A percentile compares a stretch with the other conserved stretches of the same genome.
phyloP scores from a whole-genome alignment of 331 rosid species.

The Ulmus americana region DNA sequence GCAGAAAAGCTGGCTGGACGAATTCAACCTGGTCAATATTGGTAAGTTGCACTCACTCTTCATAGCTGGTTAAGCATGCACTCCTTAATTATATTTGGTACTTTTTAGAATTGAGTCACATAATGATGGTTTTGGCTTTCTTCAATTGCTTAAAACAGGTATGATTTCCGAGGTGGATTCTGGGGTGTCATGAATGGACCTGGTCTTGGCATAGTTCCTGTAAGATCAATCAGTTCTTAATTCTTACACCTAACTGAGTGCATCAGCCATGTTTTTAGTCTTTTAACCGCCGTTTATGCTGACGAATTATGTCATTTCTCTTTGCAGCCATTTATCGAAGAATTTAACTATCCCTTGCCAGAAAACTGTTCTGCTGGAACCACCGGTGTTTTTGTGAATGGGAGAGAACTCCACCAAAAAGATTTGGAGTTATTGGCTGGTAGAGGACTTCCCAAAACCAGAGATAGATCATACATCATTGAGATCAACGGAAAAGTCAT shows the following conservation, averaged over 20 bases:
- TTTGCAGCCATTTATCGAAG: constrained; percentile 88
- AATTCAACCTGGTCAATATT: constrained; percentile 83
- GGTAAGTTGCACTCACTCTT: constrained; percentile 42
- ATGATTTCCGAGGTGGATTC: constrained; percentile 85
- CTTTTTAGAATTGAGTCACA: background rate
- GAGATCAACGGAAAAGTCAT: constrained; percentile 81
- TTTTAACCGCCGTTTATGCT: constrained; percentile 5
- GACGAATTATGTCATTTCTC: constrained; percentile 21
- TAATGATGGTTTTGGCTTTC: constrained; percentile 2
- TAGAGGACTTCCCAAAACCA: constrained; percentile 73
- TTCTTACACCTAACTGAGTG: background rate
- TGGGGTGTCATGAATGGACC: constrained; percentile 95
- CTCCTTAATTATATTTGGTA: background rate
- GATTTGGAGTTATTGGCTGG: constrained; percentile 73
- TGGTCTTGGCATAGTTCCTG: constrained; percentile 84
- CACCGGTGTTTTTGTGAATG: constrained; percentile 68
- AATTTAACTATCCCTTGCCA: constrained; percentile 69
- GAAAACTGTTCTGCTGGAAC: constrained; percentile 77
- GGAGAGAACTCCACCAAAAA: constrained; percentile 77
- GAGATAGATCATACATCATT: constrained; percentile 59
- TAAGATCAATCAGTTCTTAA: constrained; percentile 34
- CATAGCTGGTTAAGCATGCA: background rate
- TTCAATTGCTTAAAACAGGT: constrained; percentile 46
- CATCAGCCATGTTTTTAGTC: constrained; percentile 10
- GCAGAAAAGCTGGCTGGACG: constrained; percentile 91